phyloP scores from a whole-genome alignment of 352 stramenopile genomes.

The Pythium phragmiticola region DNA sequence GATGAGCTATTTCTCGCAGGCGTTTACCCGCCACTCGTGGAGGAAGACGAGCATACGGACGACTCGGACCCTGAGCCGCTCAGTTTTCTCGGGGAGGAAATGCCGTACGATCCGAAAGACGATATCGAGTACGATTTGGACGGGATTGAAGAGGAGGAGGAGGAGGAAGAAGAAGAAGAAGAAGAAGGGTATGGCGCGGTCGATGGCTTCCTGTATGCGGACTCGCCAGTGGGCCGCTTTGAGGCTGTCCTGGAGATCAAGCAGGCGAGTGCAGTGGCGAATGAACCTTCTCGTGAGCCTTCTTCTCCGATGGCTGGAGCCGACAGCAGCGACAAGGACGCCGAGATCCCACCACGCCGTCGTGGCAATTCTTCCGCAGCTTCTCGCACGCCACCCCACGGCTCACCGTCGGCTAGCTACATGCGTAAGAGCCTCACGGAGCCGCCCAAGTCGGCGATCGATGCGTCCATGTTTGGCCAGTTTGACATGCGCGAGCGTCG shows the following conservation, averaged over 20 bases:
- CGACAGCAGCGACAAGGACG: slow-evolving; percentile 10
- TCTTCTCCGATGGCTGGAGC: slow-evolving; percentile 1
- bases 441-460: slow-evolving; percentile 42
- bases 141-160: neutral
- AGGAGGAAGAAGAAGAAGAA: slow-evolving; percentile 5
- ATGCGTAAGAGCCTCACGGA: slow-evolving; percentile 25
- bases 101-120: slow-evolving; percentile 17
- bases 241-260: slow-evolving; percentile 12
- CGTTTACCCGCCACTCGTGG: slow-evolving; percentile 9
- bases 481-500: slow-evolving; percentile 21
- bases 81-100: slow-evolving; percentile 9
- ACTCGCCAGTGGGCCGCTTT: neutral
- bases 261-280: neutral
- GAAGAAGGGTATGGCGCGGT: neutral
- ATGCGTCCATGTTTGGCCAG: slow-evolving; percentile 23
- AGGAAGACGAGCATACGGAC: slow-evolving; percentile 13
- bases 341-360: neutral
- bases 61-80: slow-evolving; percentile 11
- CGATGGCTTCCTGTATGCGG: neutral
- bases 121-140: slow-evolving; percentile 4
- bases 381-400: slow-evolving; percentile 2
- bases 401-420: slow-evolving; percentile 11
- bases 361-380: slow-evolving; percentile 15
- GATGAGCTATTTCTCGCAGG: slow-evolving; percentile 6
- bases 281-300: neutral